Evolutionary conservation across 805 yeast genomes (phyloP).

Genomic region (Nakazawaea laoshanensis): DNA sequence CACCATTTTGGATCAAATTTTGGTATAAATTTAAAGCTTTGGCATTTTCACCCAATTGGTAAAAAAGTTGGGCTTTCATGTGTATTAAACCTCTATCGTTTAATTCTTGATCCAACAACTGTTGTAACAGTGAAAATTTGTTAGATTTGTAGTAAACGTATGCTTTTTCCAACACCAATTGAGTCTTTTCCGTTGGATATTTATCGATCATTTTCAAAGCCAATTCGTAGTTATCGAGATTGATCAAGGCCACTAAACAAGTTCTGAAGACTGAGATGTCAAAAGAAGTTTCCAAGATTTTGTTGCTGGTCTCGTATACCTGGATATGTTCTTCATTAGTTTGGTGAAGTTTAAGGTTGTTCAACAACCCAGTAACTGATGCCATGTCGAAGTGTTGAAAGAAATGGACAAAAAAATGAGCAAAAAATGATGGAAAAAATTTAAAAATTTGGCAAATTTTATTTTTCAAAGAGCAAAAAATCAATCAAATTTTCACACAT

Average conservation of each 20-base stretch:
- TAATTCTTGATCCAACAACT: slow-evolving; percentile 12
- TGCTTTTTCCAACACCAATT: slow-evolving; percentile 40
- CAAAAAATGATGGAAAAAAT: too few species aligned
- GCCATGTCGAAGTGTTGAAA: slow-evolving; percentile 13
- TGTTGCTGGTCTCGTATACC: slow-evolving; percentile 22
- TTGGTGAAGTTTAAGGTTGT: slow-evolving; percentile 26
- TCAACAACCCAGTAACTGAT: slow-evolving; percentile 23
- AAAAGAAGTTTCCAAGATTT: slow-evolving; percentile 19
- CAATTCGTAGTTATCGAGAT: slow-evolving; percentile 43
- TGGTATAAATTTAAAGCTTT: slow-evolving; percentile 40
- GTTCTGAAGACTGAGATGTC: slow-evolving; percentile 24
- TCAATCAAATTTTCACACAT: too few species aligned
- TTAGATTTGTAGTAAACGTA: slow-evolving; percentile 51
- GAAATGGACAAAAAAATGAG: too few species aligned
- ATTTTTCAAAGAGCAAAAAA: too few species aligned
- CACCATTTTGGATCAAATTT: slow-evolving; percentile 24
- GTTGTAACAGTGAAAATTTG: slow-evolving; percentile 18
- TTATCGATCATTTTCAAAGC: slow-evolving; percentile 34
- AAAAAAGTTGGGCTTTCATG: slow-evolving; percentile 43
- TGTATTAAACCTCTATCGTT: slow-evolving; percentile 33
- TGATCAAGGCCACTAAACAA: slow-evolving; percentile 51
- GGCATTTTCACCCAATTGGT: slow-evolving; percentile 35
- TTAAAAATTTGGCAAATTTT: not conserved
- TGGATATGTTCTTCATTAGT: slow-evolving; percentile 25
- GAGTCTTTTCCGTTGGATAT: slow-evolving; percentile 27